Percentiles rank a stretch among this genome's conserved stretches.
phyloP scores from a whole-genome alignment of 805 yeast genomes.

The Monosporozyma solicola region DNA sequence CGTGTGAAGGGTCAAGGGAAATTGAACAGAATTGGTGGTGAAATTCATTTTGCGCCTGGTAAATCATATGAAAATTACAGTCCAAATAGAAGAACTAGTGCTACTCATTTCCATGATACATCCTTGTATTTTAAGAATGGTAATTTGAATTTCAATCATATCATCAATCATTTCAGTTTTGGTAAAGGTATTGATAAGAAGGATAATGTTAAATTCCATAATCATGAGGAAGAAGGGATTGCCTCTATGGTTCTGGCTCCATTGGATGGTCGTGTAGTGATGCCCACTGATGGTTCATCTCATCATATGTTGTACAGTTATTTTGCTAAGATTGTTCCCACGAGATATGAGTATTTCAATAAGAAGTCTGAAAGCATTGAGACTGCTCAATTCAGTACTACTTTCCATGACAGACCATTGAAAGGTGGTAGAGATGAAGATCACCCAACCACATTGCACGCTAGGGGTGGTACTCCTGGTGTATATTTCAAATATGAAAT shows the following conservation, averaged over 20 bases:
- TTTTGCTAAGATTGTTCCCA: conserved; percentile 82
- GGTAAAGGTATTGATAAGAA: conserved; percentile 35
- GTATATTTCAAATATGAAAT: conserved; percentile 82
- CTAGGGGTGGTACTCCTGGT: conserved; percentile 87
- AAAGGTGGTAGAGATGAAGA: conserved; percentile 84
- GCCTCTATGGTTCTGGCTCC: conserved; percentile 46
- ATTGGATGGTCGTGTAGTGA: conserved; percentile 42
- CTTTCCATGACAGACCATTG: conserved; percentile 79
- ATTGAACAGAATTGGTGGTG: conserved; percentile 81
- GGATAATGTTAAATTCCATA: conserved; percentile 1
- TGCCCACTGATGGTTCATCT: conserved; percentile 29
- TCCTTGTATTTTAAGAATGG: conserved; percentile 56
- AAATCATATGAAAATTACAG: conserved; percentile 44
- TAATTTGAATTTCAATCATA: conserved; percentile 68
- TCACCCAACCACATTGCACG: conserved; percentile 76
- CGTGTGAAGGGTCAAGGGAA: conserved; percentile 69
- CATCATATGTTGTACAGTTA: conserved; percentile 65
- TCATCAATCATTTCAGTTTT: conserved; percentile 72
- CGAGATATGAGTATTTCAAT: conserved; percentile 71
- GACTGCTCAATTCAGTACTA: conserved; percentile 85
- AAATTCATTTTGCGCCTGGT: conserved; percentile 95
- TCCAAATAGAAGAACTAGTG: not conserved
- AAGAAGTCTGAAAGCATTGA: conserved; percentile 35
- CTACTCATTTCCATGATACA: conserved; percentile 73
- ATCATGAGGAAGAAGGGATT: not conserved